These are phyloP conservation scores for Mycena chlorophos DNA, from an alignment of 768 basidiomycete genomes.

Conservation along the genomic window DNA sequence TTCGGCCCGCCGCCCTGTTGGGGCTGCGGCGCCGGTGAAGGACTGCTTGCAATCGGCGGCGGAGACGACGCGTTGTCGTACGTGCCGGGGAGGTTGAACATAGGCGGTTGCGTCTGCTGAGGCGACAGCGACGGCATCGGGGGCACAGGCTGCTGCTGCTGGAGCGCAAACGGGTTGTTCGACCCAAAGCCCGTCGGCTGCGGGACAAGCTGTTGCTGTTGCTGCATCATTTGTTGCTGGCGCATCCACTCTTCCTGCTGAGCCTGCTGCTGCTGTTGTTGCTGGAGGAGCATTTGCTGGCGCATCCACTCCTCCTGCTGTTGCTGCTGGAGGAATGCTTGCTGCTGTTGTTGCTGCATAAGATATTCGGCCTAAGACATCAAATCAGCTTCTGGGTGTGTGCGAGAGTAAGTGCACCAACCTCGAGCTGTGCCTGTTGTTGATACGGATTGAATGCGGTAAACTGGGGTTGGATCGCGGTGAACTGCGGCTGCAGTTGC, in stretches of 20 bases:
- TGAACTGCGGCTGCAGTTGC: constrained; percentile 73
- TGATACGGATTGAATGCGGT: constrained; percentile 94
- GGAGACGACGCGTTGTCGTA: constrained; percentile 56
- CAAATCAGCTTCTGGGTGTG: background rate
- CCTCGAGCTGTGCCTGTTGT: constrained; percentile 90
- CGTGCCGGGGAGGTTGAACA: constrained; percentile 72
- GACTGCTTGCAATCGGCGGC: constrained; percentile 42
- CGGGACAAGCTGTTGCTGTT: constrained; percentile 53
- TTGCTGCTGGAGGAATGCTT: constrained; percentile 35
- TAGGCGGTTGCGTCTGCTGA: constrained; percentile 36
- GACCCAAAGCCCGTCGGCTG: constrained; percentile 85
- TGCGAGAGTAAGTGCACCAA: constrained; percentile 41
- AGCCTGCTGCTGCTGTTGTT: constrained; percentile 54
- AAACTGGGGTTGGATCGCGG: constrained; percentile 77
- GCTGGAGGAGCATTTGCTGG: constrained; percentile 51
- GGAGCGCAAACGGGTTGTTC: constrained; percentile 91
- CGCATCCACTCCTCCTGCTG: constrained; percentile 60
- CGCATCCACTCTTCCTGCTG: constrained; percentile 49
- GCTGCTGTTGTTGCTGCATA: constrained; percentile 59
- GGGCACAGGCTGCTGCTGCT: constrained; percentile 36
- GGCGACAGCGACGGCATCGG: constrained; percentile 35
- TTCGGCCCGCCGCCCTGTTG: constrained; percentile 32
- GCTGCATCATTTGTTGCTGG: constrained; percentile 46
- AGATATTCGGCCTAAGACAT: constrained; percentile 57
- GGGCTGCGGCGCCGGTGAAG: constrained; percentile 31